A percentile compares a stretch with the other conserved stretches of the same genome.
Conservation (phyloP, 2,329 filamentous ascomycete genomes). For the Aureobasidium melanogenum region DNA sequence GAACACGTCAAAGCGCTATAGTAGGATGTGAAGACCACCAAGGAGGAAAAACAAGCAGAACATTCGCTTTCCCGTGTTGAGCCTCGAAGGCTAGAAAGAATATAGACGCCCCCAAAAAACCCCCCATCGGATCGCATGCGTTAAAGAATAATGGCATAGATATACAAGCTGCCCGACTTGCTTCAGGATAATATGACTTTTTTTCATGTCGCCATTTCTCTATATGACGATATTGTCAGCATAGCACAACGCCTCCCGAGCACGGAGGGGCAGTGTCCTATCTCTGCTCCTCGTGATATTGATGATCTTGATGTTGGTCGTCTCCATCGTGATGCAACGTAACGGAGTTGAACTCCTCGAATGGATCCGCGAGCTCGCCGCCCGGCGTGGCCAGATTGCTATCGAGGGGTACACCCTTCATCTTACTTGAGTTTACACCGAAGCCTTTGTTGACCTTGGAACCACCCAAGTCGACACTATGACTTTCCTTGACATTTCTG, state of each 20-base stretch:
- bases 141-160: conserved; percentile 10
- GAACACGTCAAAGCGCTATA: background rate
- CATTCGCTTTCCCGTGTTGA: background rate
- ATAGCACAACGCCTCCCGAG: background rate
- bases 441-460: conserved; percentile 34
- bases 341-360: conserved; percentile 97
- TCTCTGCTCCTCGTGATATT: conserved; percentile 5
- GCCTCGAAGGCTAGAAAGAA: background rate
- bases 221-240: background rate
- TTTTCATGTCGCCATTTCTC: background rate
- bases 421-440: conserved; percentile 25
- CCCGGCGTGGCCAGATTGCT: conserved; percentile 78
- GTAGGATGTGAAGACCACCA: background rate
- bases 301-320: conserved; percentile 26
- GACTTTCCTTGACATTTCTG: conserved; percentile 93
- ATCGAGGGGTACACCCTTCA: conserved; percentile 78
- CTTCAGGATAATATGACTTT: background rate
- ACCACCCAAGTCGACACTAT: conserved; percentile 77
- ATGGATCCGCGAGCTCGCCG: conserved; percentile 75
- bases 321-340: conserved; percentile 95
- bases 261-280: conserved; percentile 2
- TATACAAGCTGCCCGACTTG: background rate
- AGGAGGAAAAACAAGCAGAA: background rate
- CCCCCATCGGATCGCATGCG: conserved; percentile 1
- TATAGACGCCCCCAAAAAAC: background rate